Conservation (phyloP, 768 basidiomycete species). For the Auricularia sp. region DNA sequence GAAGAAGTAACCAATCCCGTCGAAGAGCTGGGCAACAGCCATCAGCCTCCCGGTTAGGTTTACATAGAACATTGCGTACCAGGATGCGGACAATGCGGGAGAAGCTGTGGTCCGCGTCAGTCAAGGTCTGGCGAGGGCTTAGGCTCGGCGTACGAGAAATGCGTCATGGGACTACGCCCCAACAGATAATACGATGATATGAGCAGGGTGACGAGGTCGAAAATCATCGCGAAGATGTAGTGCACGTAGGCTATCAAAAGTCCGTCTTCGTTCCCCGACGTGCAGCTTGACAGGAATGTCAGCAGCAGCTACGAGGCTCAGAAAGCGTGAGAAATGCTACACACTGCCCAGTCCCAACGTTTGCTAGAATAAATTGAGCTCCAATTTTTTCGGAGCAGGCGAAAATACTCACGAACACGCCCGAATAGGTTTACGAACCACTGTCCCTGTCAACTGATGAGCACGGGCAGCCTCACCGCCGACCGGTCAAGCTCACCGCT, state of each 20-base stretch:
- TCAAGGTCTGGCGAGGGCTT: not conserved
- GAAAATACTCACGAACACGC: not conserved
- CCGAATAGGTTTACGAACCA: not conserved
- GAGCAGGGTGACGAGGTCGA: conserved; percentile 42
- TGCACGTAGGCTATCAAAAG: conserved; percentile 43
- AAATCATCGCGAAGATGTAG: conserved; percentile 48
- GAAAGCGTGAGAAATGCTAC: not conserved
- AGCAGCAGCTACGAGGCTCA: not conserved
- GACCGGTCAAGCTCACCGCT: conserved; percentile 22
- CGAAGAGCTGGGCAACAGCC: not conserved
- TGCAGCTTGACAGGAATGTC: conserved; percentile 32
- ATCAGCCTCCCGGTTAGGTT: not conserved
- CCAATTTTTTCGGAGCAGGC: not conserved
- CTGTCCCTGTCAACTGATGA: not conserved
- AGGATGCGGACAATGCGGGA: not conserved
- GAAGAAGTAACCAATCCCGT: not conserved
- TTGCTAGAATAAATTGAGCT: not conserved
- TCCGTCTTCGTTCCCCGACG: conserved; percentile 27
- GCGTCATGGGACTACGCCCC: conserved; percentile 22
- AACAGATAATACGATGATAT: conserved; percentile 45
- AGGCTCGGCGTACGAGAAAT: not conserved
- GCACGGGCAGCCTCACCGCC: too few species aligned
- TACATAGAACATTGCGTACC: not conserved
- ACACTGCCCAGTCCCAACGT: not conserved
- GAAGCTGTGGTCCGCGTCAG: not conserved